A percentile compares a stretch with the other conserved stretches of the same genome.
phyloP scores from a whole-genome alignment of 495 filamentous ascomycete species.

The Talaromyces nanjingensis region DNA sequence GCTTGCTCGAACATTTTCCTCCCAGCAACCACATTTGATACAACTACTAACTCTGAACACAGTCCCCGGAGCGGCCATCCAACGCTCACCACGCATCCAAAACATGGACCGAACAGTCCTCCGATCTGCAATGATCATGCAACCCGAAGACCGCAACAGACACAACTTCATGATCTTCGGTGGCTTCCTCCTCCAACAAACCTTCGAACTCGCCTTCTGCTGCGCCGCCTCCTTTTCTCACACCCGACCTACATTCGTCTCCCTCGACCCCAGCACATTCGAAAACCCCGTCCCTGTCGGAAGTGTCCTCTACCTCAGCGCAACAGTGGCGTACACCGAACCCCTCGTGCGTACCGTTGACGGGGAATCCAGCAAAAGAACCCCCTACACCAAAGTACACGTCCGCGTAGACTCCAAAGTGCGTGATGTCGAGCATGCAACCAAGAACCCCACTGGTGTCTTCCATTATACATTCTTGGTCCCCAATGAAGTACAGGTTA shows the following conservation, averaged over 20 bases:
- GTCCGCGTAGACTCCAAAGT: slow-evolving; percentile 73
- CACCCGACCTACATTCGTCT: slow-evolving; percentile 67
- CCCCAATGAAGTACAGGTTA: slow-evolving; percentile 61
- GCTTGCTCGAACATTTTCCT: slow-evolving; percentile 1
- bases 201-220: slow-evolving; percentile 84
- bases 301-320: slow-evolving; percentile 71
- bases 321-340: slow-evolving; percentile 73
- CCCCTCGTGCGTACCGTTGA: slow-evolving; percentile 39
- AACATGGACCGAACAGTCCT: slow-evolving; percentile 64
- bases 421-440: slow-evolving; percentile 68
- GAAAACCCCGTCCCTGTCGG: slow-evolving; percentile 81
- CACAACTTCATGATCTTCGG: slow-evolving; percentile 92
- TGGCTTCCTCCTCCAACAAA: slow-evolving; percentile 73
- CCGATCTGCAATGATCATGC: slow-evolving; percentile 73
- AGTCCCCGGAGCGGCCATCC: slow-evolving; percentile 3
- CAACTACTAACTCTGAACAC: neutral
- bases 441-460: slow-evolving; percentile 67
- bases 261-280: slow-evolving; percentile 74
- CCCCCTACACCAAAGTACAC: slow-evolving; percentile 60
- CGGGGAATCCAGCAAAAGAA: slow-evolving; percentile 17
- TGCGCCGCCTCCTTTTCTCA: slow-evolving; percentile 76
- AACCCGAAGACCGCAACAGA: slow-evolving; percentile 77
- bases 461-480: slow-evolving; percentile 86
- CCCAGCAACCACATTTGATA: neutral
- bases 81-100: slow-evolving; percentile 46